Base-by-base conservation (phyloP, 306 rosid genomes). In the Rosa chinensis region DNA sequence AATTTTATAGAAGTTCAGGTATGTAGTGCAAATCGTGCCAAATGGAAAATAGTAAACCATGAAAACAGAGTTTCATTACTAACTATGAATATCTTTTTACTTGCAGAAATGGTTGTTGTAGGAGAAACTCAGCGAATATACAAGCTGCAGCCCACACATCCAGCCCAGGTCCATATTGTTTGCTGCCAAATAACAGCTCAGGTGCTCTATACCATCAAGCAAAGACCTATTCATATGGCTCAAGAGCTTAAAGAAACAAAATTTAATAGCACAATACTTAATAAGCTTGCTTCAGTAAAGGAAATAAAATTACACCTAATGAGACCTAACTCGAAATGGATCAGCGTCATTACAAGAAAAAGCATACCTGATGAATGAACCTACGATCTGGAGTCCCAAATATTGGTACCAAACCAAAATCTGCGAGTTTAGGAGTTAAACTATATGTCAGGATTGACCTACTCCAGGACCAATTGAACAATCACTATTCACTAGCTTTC, bases 121-220 rank as follows among this genome's bases (percentile, higher is more conserved):
- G 93, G 53, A 94, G 91, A 53, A 94, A 91, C 78, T 94, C 98
- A 32, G 98, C 94, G 58, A 94, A 94, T 84, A 94, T 94, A 84
- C 97, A 94, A 74, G 92, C 98, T 64, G 98, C 97, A 72, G 98
- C 97, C 97, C 98, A 94, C 74, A 94, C 97, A 92, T 94, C 98
- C 62, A 94, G 97, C 72, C 93, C 97, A 21, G 98, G 77, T 56
- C 98, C 98, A 80, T 94, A 94, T 78, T 92, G 97, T 88, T 92
- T 94, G 78, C 97, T 86, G 48, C 98, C 97, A 86, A 94, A 94
- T 86, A 94, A 85, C 58, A 94, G 86, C 83, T 94, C 98, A 40
- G 98, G 98, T 83, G 98, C 98, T 90, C 28, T 94, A 84, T 94
- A 94, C 98, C 98, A 94, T 73, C 97, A 89, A 10, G 98, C 98